A percentile compares a stretch with the other conserved stretches of the same genome.
These are phyloP conservation scores for Brettanomyces naardenensis DNA, from an alignment of 805 yeast genomes.

Conservation along the genomic window DNA sequence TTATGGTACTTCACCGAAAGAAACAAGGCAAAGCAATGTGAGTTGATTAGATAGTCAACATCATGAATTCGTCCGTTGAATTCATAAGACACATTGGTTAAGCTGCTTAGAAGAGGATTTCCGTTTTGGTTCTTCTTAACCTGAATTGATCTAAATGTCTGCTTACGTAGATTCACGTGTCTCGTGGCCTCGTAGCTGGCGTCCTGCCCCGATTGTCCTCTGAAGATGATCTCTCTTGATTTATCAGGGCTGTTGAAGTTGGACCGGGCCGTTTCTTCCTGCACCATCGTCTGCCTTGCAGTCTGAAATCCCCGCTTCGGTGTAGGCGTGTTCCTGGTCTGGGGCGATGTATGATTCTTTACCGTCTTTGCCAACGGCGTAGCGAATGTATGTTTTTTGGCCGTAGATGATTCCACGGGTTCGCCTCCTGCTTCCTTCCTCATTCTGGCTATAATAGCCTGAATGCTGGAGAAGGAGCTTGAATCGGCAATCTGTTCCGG, in stretches of 20 bases:
- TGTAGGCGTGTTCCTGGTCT: background rate
- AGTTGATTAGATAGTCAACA: conserved; percentile 60
- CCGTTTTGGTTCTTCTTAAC: conserved; percentile 65
- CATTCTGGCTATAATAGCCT: conserved; percentile 61
- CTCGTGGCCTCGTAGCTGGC: conserved; percentile 10
- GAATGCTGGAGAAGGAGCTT: conserved; percentile 61
- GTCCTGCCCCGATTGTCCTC: conserved; percentile 9
- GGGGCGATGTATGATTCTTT: no score
- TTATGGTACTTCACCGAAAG: conserved; percentile 67
- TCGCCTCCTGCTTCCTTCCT: conserved; percentile 30
- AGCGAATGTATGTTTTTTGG: no score
- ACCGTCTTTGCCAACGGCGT: no score
- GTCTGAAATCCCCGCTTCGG: background rate
- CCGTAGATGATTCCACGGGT: background rate
- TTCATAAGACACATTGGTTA: conserved; percentile 48
- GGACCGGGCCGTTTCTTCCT: no score
- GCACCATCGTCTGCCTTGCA: background rate
- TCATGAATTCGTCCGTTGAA: conserved; percentile 39
- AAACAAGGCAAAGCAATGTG: conserved; percentile 49
- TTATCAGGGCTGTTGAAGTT: no score
- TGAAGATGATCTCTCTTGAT: conserved; percentile 12
- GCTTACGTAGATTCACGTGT: conserved; percentile 13
- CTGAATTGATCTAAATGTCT: conserved; percentile 31
- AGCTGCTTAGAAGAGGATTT: conserved; percentile 53
- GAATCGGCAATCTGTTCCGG: conserved; percentile 30